Evolutionary conservation across 257 asterid genomes (phyloP), one percentile per base, ranked within the genome.

Genomic region (Salvia rosmarinus): DNA sequence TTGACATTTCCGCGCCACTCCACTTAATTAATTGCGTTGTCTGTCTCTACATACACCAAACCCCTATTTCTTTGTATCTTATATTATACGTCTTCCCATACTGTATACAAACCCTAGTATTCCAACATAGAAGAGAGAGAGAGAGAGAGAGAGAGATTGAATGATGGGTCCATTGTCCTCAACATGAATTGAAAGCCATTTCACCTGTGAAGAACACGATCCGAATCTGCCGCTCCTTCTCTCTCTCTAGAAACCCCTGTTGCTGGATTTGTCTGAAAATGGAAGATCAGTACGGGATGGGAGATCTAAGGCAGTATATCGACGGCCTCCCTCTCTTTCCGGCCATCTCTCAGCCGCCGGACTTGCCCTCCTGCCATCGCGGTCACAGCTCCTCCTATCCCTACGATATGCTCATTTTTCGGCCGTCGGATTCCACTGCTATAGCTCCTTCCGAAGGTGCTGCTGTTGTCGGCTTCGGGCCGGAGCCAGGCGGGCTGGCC

Each of bases 291-390:
- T 87, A 84, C 71, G 91, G 84, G 12, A 80, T 85, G 60, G 69
- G 79, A 61, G 96, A 91, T 87, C 96, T 83, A 28, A 37, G 90
- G 47, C 93, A 85, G 72, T 87, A 71, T 82, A 77, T 89, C 63
- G 75, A 74, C 58, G 90, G 83, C 21, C 75, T 85, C 76, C 71
- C 85, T 6, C 68, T 87, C 71, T 89, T 79, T 35, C 76, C 86
- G 12, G 68, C 83, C 3, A 58, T 69, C 12, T 52, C 81, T 4
- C 80, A 71, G 64, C 79, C 73, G 20, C 79, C 88, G 51, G 88
- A 84, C 43, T 65, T 80, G 7, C 64, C 73, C n/a, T 73, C 85
- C 10, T 70, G 75, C 75, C 86, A 79, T 76, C 75, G 72, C 28
- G 67, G 64, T 6, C 52, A 80, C 23, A 37, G 73, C 25, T 43